Conservation (phyloP, 352 stramenopile species). For the Phytophthora pluvialis region DNA sequence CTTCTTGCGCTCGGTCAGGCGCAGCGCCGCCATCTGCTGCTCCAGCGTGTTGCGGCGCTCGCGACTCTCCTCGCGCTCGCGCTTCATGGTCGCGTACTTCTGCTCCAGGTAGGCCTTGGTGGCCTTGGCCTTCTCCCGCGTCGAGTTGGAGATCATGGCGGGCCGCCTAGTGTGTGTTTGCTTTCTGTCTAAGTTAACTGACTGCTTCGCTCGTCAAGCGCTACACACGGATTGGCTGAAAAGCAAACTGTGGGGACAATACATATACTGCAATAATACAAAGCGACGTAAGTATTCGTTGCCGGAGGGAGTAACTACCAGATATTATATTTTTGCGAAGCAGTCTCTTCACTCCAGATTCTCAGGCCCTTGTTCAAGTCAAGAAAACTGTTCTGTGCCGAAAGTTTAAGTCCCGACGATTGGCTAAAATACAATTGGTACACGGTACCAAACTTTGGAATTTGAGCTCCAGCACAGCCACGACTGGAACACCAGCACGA, state of each 20-base stretch:
- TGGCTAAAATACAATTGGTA: too few species aligned
- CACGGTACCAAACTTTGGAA: too few species aligned
- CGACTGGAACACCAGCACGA: too few species aligned
- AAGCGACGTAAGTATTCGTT: neutral
- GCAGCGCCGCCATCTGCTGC: slow-evolving; percentile 84
- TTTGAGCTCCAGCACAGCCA: too few species aligned
- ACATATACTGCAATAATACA: neutral
- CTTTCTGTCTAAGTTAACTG: neutral
- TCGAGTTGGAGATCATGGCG: slow-evolving; percentile 83
- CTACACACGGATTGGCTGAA: slow-evolving; percentile 8
- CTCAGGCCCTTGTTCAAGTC: too few species aligned
- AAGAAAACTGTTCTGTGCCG: too few species aligned
- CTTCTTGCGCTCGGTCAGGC: slow-evolving; percentile 77
- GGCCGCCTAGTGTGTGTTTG: neutral
- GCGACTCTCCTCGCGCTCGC: slow-evolving; percentile 82
- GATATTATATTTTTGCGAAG: too few species aligned
- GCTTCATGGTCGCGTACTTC: slow-evolving; percentile 91
- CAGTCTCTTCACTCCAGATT: slow-evolving; percentile 9
- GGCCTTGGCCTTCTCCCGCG: slow-evolving; percentile 86
- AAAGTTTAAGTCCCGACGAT: too few species aligned
- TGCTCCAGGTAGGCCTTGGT: slow-evolving; percentile 91
- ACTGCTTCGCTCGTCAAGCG: neutral
- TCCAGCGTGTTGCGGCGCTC: slow-evolving; percentile 80
- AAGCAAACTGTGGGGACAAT: neutral
- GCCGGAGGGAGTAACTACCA: too few species aligned